Evolutionary conservation across 106 monocot genomes (phyloP).

Genomic region (Acorus gramineus): DNA sequence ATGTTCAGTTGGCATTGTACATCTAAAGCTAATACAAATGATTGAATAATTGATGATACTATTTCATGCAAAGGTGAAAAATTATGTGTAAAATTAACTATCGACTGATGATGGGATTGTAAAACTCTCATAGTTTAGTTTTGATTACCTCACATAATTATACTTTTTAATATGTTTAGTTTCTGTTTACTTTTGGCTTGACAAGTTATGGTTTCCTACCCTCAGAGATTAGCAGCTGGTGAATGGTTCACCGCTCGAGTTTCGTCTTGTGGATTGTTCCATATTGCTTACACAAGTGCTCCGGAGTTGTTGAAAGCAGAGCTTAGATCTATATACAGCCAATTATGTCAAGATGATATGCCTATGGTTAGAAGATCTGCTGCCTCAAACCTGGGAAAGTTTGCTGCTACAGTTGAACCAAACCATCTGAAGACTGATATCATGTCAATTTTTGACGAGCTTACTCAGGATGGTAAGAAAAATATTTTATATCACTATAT

Average conservation of each 20-base stretch:
- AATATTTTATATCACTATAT: too few relatives aligned
- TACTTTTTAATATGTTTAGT: too few relatives aligned
- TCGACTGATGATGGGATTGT: too few relatives aligned
- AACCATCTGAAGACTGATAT: slow-evolving; percentile 67
- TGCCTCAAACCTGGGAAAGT: slow-evolving; percentile 83
- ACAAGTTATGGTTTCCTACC: neutral
- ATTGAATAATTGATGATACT: too few relatives aligned
- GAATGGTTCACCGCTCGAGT: slow-evolving; percentile 98
- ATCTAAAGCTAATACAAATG: too few relatives aligned
- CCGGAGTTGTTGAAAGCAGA: slow-evolving; percentile 67
- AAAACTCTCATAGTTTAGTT: too few relatives aligned
- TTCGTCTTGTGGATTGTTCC: slow-evolving; percentile 80
- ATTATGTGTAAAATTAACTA: too few relatives aligned
- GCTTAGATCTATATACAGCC: slow-evolving; percentile 64
- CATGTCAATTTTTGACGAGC: slow-evolving; percentile 81
- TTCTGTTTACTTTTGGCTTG: too few relatives aligned
- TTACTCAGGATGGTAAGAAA: slow-evolving; percentile 69
- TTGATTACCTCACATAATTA: too few relatives aligned
- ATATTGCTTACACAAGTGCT: slow-evolving; percentile 85
- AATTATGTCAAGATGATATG: slow-evolving; percentile 94
- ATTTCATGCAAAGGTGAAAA: too few relatives aligned
- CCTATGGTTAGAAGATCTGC: slow-evolving; percentile 95
- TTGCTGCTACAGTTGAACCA: slow-evolving; percentile 75
- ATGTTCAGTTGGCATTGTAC: too few relatives aligned
- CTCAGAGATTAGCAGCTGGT: slow-evolving; percentile 81